phyloP scores from a whole-genome alignment of 805 yeast species.

The Saccharomycopsis sp. region DNA sequence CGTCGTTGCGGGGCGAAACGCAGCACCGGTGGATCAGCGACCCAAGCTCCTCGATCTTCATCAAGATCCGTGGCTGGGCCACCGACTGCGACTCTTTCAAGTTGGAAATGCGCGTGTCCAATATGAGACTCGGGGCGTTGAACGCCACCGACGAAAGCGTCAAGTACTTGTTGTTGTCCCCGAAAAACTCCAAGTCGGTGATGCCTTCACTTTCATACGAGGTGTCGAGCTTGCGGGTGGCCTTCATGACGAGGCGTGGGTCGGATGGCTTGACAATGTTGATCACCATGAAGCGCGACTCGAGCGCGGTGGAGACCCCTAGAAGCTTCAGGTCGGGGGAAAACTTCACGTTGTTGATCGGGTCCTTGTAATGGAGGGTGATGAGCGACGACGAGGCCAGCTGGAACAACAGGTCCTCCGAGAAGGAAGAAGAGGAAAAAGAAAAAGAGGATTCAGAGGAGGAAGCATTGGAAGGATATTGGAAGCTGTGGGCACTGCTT shows the following conservation, averaged over 20 bases:
- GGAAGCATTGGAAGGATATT: not conserved
- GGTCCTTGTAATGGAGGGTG: slow-evolving; percentile 80
- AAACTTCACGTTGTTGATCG: slow-evolving; percentile 64
- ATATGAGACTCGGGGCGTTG: slow-evolving; percentile 55
- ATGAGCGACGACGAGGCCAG: slow-evolving; percentile 40
- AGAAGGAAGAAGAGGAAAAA: not conserved
- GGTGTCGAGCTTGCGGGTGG: slow-evolving; percentile 52
- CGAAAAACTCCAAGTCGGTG: slow-evolving; percentile 69
- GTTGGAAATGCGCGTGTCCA: slow-evolving; percentile 52
- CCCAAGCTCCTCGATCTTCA: slow-evolving; percentile 74
- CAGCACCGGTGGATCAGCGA: slow-evolving; percentile 64
- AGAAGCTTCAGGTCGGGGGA: slow-evolving; percentile 51
- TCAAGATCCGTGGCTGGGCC: slow-evolving; percentile 45
- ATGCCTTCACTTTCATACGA: slow-evolving; percentile 82
- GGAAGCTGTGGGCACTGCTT: not conserved
- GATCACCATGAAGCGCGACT: slow-evolving; percentile 70
- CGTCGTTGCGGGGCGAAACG: slow-evolving; percentile 79
- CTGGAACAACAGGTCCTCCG: too few relatives aligned
- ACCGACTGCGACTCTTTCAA: slow-evolving; percentile 33
- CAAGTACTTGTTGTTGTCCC: slow-evolving; percentile 48
- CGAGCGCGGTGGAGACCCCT: slow-evolving; percentile 44
- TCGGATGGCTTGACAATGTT: slow-evolving; percentile 53
- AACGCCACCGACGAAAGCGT: slow-evolving; percentile 52
- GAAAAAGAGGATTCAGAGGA: not conserved
- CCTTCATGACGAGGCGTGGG: slow-evolving; percentile 62